phyloP scores from a whole-genome alignment of 495 filamentous ascomycete species.

The Schizothecium vesticola region DNA sequence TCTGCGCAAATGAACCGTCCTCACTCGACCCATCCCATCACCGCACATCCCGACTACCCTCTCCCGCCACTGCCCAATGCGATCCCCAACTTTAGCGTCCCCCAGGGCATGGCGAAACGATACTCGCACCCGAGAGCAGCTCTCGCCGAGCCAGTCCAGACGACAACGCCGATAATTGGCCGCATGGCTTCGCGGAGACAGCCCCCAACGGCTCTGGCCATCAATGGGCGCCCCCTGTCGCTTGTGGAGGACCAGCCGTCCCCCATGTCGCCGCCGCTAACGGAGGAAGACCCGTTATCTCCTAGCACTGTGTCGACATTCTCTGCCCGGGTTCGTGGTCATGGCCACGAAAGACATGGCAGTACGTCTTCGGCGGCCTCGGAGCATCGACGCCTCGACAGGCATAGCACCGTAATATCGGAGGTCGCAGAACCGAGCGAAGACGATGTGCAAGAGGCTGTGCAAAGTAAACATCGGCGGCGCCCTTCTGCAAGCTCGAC shows the following conservation, averaged over 20 bases:
- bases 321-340: constrained; percentile 11
- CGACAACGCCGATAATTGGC: background rate
- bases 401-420: background rate
- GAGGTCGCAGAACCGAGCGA: background rate
- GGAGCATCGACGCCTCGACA: background rate
- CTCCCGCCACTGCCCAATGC: constrained; percentile 16
- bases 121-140: constrained; percentile 33
- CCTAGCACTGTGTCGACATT: constrained; percentile 28
- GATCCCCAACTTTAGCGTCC: constrained; percentile 45
- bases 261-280: constrained; percentile 20
- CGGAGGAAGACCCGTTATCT: constrained; percentile 12
- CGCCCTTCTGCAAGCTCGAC: constrained; percentile 3
- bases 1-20: constrained; percentile 19
- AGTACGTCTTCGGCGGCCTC: background rate
- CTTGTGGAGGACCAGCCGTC: constrained; percentile 47
- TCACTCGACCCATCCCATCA: constrained; percentile 19
- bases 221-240: constrained; percentile 42
- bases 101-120: constrained; percentile 39
- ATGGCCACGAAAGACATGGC: constrained; percentile 6
- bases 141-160: constrained; percentile 3
- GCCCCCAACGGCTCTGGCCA: constrained; percentile 37
- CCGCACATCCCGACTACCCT: constrained; percentile 4
- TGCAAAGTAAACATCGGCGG: background rate
- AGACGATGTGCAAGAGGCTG: background rate
- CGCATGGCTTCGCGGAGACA: constrained; percentile 30